Evolutionary conservation across 345 rosid genomes (phyloP).

Genomic region (Schrenkiella parvula): DNA sequence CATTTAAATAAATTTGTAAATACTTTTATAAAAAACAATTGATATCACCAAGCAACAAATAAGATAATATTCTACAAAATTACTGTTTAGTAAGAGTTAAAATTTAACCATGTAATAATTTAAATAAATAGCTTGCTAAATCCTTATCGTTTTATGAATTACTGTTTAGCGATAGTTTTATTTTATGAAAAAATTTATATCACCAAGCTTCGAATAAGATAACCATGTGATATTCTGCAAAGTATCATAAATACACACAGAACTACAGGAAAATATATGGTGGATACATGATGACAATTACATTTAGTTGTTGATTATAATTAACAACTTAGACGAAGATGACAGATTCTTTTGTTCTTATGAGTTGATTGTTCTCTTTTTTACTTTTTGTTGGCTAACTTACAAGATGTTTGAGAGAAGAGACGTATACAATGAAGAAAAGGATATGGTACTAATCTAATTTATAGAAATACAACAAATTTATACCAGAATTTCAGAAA

Average conservation of each 20-base stretch:
- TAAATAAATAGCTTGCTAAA: neutral
- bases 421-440: neutral
- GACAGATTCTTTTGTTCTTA: neutral
- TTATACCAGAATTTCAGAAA: neutral
- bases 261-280: neutral
- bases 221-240: too few species aligned
- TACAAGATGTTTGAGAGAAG: neutral
- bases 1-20: neutral
- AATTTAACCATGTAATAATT: neutral
- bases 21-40: neutral
- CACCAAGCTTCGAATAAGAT: neutral
- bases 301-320: conserved; percentile 4
- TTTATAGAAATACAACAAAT: neutral
- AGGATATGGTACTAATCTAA: neutral
- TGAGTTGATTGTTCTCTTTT: neutral
- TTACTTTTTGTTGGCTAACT: neutral
- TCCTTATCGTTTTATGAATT: neutral
- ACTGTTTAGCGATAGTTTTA: neutral
- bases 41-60: neutral
- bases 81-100: neutral
- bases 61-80: neutral
- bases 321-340: neutral
- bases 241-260: neutral
- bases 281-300: conserved; percentile 7
- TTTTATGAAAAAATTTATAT: neutral